Percentiles rank a stretch among this genome's conserved stretches.
Conservation (phyloP, 768 basidiomycete species). For the Rhizopogon sp. region DNA sequence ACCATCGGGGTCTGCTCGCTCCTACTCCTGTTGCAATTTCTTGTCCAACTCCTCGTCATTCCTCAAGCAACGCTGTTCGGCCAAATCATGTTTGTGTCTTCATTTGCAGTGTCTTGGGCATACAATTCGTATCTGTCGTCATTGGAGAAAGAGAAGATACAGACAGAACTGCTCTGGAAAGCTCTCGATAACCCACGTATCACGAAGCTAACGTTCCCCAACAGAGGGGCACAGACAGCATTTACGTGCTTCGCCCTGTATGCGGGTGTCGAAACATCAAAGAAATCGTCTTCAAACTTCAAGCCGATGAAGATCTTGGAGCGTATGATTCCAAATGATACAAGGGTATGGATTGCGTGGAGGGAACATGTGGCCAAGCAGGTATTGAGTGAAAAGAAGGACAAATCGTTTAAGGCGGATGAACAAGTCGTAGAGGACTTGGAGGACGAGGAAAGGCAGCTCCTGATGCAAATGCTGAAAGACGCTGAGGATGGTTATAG, state of each 20-base stretch:
- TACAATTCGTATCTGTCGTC: slow-evolving; percentile 26
- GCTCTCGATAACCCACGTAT: slow-evolving; percentile 9
- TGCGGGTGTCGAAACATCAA: neutral
- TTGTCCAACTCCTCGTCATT: slow-evolving; percentile 27
- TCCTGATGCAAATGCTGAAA: neutral
- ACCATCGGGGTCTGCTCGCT: slow-evolving; percentile 21
- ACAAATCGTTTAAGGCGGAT: neutral
- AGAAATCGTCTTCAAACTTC: neutral
- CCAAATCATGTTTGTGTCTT: slow-evolving; percentile 29
- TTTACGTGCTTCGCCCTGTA: slow-evolving; percentile 12
- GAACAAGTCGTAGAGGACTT: neutral
- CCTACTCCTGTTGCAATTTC: slow-evolving; percentile 23
- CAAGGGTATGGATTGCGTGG: slow-evolving; percentile 16
- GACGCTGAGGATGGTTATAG: neutral
- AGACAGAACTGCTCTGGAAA: slow-evolving; percentile 16
- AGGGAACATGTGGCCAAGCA: slow-evolving; percentile 11
- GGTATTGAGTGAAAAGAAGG: neutral
- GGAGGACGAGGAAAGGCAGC: neutral
- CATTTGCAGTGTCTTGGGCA: slow-evolving; percentile 28
- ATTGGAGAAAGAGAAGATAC: slow-evolving; percentile 21
- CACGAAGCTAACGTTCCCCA: slow-evolving; percentile 9
- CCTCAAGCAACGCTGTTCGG: slow-evolving; percentile 28
- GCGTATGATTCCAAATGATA: slow-evolving; percentile 16
- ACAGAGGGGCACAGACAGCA: slow-evolving; percentile 12
- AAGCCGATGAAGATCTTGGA: slow-evolving; percentile 9